Conservation (phyloP, 768 basidiomycete species). For the Mycena kentingensis region DNA sequence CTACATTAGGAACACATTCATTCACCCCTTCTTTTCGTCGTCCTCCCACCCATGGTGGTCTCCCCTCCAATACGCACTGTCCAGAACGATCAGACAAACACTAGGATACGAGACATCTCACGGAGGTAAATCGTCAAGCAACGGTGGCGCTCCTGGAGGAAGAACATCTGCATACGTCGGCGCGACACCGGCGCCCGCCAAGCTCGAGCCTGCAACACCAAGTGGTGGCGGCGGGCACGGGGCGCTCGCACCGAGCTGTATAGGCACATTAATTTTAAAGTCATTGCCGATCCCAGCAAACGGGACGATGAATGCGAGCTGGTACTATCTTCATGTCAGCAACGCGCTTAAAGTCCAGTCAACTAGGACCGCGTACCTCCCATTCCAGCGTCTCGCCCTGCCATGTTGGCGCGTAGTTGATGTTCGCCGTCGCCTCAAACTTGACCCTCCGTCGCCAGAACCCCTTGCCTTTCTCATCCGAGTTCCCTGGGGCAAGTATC, state of each 20-base stretch:
- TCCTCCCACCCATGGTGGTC: slow-evolving; percentile 1
- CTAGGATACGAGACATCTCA: neutral
- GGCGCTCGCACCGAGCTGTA: slow-evolving; percentile 6
- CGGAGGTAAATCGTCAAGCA: slow-evolving; percentile 2
- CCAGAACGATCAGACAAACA: neutral
- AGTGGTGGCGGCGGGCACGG: slow-evolving; percentile 15
- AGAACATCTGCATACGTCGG: neutral
- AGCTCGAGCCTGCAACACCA: slow-evolving; percentile 3
- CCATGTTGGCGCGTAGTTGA: slow-evolving; percentile 13
- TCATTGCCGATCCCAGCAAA: slow-evolving; percentile 17
- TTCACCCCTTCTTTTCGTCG: neutral
- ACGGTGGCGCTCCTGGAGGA: neutral
- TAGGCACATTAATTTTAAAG: slow-evolving; percentile 5
- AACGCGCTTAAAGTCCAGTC: neutral
- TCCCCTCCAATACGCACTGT: neutral
- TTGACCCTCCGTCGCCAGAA: slow-evolving; percentile 12
- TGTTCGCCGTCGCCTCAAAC: slow-evolving; percentile 7
- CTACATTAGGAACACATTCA: neutral
- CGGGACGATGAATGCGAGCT: slow-evolving; percentile 6
- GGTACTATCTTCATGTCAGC: slow-evolving; percentile 2
- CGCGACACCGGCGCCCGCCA: neutral
- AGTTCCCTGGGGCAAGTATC: slow-evolving; percentile 2
- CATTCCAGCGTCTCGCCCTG: slow-evolving; percentile 8
- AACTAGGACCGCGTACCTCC: neutral
- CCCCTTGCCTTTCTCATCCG: slow-evolving; percentile 11